These are phyloP conservation scores for Rhododendron mucronatum DNA, from an alignment of 148 eudicot species.

Conservation along the genomic window DNA sequence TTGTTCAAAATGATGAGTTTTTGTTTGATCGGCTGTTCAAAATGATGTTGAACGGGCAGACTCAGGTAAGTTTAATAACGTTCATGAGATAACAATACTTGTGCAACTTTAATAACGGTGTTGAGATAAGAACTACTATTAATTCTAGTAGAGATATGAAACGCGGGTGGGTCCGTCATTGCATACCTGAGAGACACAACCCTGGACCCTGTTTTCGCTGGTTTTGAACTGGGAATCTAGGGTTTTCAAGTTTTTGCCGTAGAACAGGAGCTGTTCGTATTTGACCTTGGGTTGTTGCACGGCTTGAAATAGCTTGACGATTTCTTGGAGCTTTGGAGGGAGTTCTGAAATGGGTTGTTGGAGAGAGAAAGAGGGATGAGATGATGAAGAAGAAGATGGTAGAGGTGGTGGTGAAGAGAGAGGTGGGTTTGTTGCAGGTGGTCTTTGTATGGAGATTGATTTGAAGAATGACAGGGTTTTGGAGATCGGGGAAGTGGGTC, in stretches of 20 bases:
- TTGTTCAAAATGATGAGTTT: too few species aligned
- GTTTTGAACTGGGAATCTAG: constrained; percentile 51
- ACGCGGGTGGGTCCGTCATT: too few species aligned
- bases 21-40: too few species aligned
- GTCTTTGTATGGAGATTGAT: not conserved
- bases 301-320: constrained; percentile 66
- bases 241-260: constrained; percentile 53
- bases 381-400: constrained; percentile 13
- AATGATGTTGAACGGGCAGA: too few species aligned
- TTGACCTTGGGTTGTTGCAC: constrained; percentile 67
- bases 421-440: too few species aligned
- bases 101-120: too few species aligned
- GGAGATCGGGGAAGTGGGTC: constrained; percentile 19
- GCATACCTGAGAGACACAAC: constrained; percentile 22
- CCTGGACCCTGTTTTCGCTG: constrained; percentile 75
- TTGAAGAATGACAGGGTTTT: constrained; percentile 34
- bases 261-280: constrained; percentile 76
- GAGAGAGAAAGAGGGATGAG: constrained; percentile 33
- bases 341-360: constrained; percentile 58
- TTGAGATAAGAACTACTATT: too few species aligned
- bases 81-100: too few species aligned
- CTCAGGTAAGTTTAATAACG: too few species aligned
- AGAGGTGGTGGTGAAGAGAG: too few species aligned
- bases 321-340: constrained; percentile 82
- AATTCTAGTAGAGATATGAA: too few species aligned